phyloP scores from a whole-genome alignment of 495 filamentous ascomycete species.

The Talaromyces proteolyticus region DNA sequence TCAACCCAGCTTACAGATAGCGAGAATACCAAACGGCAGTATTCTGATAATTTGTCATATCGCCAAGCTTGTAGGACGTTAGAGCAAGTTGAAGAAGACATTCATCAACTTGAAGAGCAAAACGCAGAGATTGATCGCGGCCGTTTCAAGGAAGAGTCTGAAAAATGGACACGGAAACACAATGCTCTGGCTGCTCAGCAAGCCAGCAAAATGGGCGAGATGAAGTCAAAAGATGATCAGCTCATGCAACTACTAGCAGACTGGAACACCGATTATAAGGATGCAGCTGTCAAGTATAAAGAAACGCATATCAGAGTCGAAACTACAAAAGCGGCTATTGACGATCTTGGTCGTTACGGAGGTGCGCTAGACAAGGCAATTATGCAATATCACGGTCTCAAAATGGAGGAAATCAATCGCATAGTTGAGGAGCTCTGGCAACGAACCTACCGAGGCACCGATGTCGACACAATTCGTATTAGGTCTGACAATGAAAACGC shows the following conservation, averaged over 20 bases:
- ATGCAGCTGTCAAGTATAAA: slow-evolving; percentile 76
- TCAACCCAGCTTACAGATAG: slow-evolving; percentile 71
- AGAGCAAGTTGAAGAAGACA: slow-evolving; percentile 59
- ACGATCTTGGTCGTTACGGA: slow-evolving; percentile 77
- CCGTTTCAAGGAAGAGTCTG: slow-evolving; percentile 63
- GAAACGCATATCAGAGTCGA: slow-evolving; percentile 87
- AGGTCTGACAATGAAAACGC: slow-evolving; percentile 76
- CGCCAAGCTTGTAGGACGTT: slow-evolving; percentile 66
- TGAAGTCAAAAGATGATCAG: slow-evolving; percentile 78
- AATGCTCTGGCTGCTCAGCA: slow-evolving; percentile 55
- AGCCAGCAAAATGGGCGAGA: slow-evolving; percentile 59
- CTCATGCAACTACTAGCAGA: slow-evolving; percentile 62
- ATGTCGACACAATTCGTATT: slow-evolving; percentile 95
- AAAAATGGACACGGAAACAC: slow-evolving; percentile 52
- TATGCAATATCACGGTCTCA: slow-evolving; percentile 90
- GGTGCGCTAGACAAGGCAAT: slow-evolving; percentile 87
- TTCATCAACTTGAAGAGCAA: slow-evolving; percentile 69
- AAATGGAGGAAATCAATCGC: slow-evolving; percentile 98
- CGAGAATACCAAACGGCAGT: slow-evolving; percentile 71
- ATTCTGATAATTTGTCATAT: slow-evolving; percentile 80
- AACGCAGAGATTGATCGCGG: slow-evolving; percentile 79
- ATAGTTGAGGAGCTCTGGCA: slow-evolving; percentile 96
- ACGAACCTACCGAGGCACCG: slow-evolving; percentile 92
- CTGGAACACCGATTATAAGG: slow-evolving; percentile 81
- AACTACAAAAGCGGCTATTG: slow-evolving; percentile 86